Evolutionary conservation across 768 basidiomycete genomes (phyloP).

Genomic region (Filobasidium wieringae): DNA sequence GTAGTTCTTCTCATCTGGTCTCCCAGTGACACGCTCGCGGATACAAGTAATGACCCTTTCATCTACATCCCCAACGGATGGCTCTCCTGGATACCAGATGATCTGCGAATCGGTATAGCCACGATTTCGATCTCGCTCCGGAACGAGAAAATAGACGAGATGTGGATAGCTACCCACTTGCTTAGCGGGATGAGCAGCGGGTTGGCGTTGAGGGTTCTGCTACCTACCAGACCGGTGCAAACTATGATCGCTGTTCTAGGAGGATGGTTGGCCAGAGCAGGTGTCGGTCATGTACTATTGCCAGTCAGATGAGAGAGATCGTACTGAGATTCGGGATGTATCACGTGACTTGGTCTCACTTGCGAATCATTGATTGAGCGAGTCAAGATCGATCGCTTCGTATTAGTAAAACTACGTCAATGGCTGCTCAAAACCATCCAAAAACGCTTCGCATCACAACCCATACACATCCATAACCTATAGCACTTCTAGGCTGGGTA

Average conservation of each 20-base stretch:
- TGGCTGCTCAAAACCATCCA: no score
- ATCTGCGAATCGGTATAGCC: not conserved
- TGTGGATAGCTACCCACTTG: constrained; percentile 31
- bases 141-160: constrained; percentile 19
- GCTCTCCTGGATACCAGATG: not conserved
- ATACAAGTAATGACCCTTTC: not conserved
- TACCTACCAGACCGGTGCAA: constrained; percentile 33
- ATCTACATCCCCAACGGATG: not conserved
- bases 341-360: no score
- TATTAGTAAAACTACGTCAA: no score
- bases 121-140: not conserved
- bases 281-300: not conserved
- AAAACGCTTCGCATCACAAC: no score
- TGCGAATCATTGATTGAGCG: no score
- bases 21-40: not conserved
- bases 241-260: constrained; percentile 30
- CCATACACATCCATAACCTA: no score
- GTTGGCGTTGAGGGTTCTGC: constrained; percentile 13
- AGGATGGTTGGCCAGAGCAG: constrained; percentile 23
- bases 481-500: no score
- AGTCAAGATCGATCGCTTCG: no score
- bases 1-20: constrained; percentile 34
- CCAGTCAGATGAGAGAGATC: no score
- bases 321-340: no score
- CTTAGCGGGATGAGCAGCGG: constrained; percentile 37